phyloP scores from a whole-genome alignment of 2,329 filamentous ascomycete species.

The Penicillium polonicum region DNA sequence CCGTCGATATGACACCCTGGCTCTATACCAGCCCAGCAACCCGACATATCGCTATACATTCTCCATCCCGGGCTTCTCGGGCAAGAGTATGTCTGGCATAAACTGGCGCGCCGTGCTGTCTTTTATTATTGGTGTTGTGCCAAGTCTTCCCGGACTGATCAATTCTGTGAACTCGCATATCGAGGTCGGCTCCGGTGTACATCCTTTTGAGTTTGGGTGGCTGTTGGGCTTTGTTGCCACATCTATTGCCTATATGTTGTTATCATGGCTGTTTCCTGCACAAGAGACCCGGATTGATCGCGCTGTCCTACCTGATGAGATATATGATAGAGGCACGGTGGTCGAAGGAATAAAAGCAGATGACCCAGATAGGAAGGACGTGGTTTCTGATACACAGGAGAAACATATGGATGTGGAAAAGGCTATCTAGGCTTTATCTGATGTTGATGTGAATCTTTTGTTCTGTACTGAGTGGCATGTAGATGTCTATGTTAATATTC shows the following conservation, averaged over 20 bases:
- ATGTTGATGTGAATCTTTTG: background rate
- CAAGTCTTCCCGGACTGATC: constrained; percentile 57
- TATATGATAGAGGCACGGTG: constrained; percentile 27
- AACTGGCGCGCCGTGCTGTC: constrained; percentile 62
- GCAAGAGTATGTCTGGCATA: constrained; percentile 41
- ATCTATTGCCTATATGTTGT: constrained; percentile 54
- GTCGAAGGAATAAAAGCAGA: constrained; percentile 23
- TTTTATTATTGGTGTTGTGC: constrained; percentile 57
- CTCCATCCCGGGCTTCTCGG: constrained; percentile 5
- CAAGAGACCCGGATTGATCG: constrained; percentile 49
- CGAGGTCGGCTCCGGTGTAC: constrained; percentile 48
- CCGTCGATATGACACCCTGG: constrained; percentile 52
- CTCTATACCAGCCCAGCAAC: constrained; percentile 50
- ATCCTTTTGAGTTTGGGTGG: constrained; percentile 66
- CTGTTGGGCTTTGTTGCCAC: constrained; percentile 60
- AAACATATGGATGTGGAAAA: constrained; percentile 1
- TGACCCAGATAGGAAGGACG: constrained; percentile 11
- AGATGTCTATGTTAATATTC: background rate
- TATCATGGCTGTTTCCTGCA: constrained; percentile 53
- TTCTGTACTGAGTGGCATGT: background rate
- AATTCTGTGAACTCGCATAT: constrained; percentile 42
- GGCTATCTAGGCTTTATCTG: background rate
- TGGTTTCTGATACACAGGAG: constrained; percentile 2
- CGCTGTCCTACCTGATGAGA: constrained; percentile 39
- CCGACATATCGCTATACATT: constrained; percentile 52